Evolutionary conservation across 768 basidiomycete genomes (phyloP).

Genomic region (Russula dissimulans): DNA sequence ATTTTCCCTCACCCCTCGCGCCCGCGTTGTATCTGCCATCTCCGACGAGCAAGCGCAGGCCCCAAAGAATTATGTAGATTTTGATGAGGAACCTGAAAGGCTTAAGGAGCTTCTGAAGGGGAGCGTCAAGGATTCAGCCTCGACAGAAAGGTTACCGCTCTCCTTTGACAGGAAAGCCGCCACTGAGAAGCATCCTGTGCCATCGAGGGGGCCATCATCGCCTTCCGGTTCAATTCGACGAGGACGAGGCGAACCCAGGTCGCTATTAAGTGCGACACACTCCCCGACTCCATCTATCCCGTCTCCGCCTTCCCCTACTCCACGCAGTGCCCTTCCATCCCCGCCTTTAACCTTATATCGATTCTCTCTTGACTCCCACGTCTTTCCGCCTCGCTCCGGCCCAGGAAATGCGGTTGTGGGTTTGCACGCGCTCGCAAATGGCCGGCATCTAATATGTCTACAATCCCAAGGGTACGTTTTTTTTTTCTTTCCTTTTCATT

Average conservation of each 20-base stretch:
- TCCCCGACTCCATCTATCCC: constrained; percentile 2
- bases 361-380: constrained; percentile 25
- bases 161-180: constrained; percentile 25
- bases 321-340: constrained; percentile 2
- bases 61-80: constrained; percentile 71
- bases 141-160: constrained; percentile 27
- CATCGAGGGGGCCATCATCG: constrained; percentile 4
- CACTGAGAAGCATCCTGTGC: constrained; percentile 22
- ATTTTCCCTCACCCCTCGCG: constrained; percentile 46
- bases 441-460: constrained; percentile 40
- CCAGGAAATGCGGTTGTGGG: constrained; percentile 34
- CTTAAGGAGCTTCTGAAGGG: constrained; percentile 66
- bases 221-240: constrained; percentile 22
- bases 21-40: constrained; percentile 63
- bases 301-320: constrained; percentile 6
- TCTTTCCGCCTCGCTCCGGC: constrained; percentile 41
- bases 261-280: constrained; percentile 38
- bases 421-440: constrained; percentile 38
- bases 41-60: constrained; percentile 66
- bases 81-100: constrained; percentile 70
- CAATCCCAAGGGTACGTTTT: constrained; percentile 54
- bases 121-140: constrained; percentile 30
- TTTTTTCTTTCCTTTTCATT: not conserved
- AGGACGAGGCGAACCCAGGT: constrained; percentile 28
- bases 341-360: constrained; percentile 15